Conservation (phyloP, 257 asterid genomes). For the Prunella vulgaris region DNA sequence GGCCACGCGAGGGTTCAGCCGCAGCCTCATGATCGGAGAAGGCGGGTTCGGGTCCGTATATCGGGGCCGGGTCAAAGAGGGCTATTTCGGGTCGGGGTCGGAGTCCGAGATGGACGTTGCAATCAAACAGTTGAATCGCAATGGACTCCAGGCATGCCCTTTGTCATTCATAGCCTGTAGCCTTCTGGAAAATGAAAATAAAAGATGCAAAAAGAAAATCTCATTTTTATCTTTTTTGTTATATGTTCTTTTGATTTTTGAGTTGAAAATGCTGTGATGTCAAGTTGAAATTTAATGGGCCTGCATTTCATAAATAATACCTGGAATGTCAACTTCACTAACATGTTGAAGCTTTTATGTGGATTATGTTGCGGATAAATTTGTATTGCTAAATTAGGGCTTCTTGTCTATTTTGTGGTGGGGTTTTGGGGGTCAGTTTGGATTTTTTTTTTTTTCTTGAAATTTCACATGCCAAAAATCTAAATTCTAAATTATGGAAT, state of each 20-base stretch:
- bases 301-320: neutral
- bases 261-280: neutral
- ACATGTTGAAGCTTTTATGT: neutral
- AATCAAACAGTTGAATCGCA: slow-evolving; percentile 80
- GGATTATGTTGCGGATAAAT: neutral
- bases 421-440: no score
- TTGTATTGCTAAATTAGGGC: neutral
- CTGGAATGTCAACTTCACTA: neutral
- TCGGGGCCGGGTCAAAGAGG: slow-evolving; percentile 47
- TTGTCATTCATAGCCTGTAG: neutral
- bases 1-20: slow-evolving; percentile 70
- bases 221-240: neutral
- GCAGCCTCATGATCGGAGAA: slow-evolving; percentile 72
- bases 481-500: no score
- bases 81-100: slow-evolving; percentile 28
- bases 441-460: no score
- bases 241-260: neutral
- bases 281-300: neutral
- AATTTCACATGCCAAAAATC: no score
- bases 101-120: slow-evolving; percentile 56
- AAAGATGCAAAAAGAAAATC: neutral
- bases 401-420: neutral
- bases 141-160: slow-evolving; percentile 88
- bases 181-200: neutral
- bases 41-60: slow-evolving; percentile 93